Conservation (phyloP, 257 asterid genomes). For the Leonotis leonurus region DNA sequence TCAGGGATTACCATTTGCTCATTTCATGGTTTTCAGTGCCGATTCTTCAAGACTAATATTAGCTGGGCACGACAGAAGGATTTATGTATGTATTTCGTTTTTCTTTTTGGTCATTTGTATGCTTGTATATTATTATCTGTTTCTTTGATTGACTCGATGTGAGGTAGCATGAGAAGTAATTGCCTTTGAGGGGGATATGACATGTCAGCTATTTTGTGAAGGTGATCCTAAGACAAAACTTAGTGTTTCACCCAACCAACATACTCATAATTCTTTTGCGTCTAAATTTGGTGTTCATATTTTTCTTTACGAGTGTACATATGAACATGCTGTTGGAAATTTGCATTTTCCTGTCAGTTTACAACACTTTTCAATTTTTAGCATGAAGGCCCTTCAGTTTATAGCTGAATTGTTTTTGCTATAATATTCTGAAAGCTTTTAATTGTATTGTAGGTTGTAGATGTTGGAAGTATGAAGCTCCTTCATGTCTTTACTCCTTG, state of each 20-base stretch:
- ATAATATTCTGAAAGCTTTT: not conserved
- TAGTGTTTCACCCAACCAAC: too few species aligned
- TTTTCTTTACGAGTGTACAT: too few species aligned
- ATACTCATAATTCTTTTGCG: too few species aligned
- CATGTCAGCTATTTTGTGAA: too few species aligned
- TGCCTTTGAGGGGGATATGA: not conserved
- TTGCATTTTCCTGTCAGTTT: too few species aligned
- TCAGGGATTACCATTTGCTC: slow-evolving; percentile 69
- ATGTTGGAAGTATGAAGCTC: slow-evolving; percentile 36
- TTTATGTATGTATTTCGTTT: slow-evolving; percentile 50
- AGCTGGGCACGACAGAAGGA: slow-evolving; percentile 84
- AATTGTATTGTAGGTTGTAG: slow-evolving; percentile 48
- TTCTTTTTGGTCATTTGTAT: not conserved
- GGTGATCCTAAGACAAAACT: too few species aligned
- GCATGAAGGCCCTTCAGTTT: too few species aligned
- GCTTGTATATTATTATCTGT: too few species aligned
- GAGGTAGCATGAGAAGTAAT: not conserved
- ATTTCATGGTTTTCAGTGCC: slow-evolving; percentile 68
- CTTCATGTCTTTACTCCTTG: slow-evolving; percentile 59
- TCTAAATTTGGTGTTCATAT: too few species aligned
- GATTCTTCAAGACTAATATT: slow-evolving; percentile 78
- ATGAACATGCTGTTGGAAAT: too few species aligned
- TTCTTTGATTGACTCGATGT: not conserved
- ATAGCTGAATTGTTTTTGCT: not conserved
- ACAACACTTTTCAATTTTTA: too few species aligned